Percentiles rank a stretch among this genome's conserved stretches.
These are phyloP conservation scores for Penicillium sp. DNA, from an alignment of 2,329 filamentous ascomycete genomes.

Conservation along the genomic window DNA sequence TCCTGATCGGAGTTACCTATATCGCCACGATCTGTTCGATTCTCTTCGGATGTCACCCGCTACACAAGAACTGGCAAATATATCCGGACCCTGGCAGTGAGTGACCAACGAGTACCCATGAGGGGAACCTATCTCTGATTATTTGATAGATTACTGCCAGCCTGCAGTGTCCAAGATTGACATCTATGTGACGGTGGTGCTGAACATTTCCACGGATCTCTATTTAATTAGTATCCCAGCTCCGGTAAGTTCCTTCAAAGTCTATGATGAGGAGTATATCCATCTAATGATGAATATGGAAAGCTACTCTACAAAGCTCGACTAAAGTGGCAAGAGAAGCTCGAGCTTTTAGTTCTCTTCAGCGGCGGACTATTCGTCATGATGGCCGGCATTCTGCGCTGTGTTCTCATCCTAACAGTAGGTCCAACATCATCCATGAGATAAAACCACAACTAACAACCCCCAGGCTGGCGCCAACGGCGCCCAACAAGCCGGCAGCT, in stretches of 20 bases:
- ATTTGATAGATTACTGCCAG: conserved; percentile 44
- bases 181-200: conserved; percentile 50
- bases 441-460: neutral
- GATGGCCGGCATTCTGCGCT: conserved; percentile 53
- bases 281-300: neutral
- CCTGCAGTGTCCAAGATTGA: conserved; percentile 51
- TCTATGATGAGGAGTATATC: neutral
- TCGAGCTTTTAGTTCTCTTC: conserved; percentile 53
- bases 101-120: conserved; percentile 13
- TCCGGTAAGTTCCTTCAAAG: conserved; percentile 41
- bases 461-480: conserved; percentile 37
- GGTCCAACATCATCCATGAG: neutral
- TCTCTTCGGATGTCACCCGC: conserved; percentile 52
- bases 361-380: conserved; percentile 56
- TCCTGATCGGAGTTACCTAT: conserved; percentile 49
- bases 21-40: conserved; percentile 50
- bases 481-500: conserved; percentile 42
- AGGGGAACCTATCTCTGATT: neutral
- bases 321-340: conserved; percentile 50
- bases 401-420: conserved; percentile 49
- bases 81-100: conserved; percentile 55
- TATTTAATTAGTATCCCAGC: conserved; percentile 59
- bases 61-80: conserved; percentile 58
- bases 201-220: conserved; percentile 56
- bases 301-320: conserved; percentile 54